These are phyloP conservation scores for Trichoderma aggressivum DNA, from an alignment of 2,329 filamentous ascomycete species.

Conservation along the genomic window DNA sequence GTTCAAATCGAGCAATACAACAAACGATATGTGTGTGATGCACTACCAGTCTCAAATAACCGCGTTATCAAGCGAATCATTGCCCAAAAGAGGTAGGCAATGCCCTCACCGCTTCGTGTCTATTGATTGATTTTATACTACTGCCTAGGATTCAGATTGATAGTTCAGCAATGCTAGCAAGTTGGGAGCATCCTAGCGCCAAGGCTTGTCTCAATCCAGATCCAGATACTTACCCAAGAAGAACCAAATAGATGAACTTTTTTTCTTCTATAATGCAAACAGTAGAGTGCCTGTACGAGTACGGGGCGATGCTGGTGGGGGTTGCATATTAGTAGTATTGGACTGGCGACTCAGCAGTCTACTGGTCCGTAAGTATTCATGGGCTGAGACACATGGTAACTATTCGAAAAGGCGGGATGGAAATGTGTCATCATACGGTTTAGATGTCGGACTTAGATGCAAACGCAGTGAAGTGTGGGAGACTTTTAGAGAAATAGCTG, in stretches of 20 bases:
- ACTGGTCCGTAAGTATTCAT: background rate
- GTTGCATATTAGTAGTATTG: background rate
- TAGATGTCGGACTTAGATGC: background rate
- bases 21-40: background rate
- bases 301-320: background rate
- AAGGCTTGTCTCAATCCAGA: background rate
- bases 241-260: background rate
- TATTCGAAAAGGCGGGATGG: background rate
- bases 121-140: background rate
- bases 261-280: background rate
- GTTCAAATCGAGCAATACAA: background rate
- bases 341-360: background rate
- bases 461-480: background rate
- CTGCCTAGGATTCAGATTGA: background rate
- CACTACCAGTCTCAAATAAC: background rate
- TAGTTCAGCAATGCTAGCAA: background rate
- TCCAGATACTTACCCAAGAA: background rate
- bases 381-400: background rate
- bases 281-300: background rate
- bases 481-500: background rate
- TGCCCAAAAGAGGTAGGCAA: background rate
- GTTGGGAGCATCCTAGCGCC: background rate
- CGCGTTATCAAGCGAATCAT: background rate
- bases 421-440: background rate
- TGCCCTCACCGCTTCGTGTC: background rate